Conservation (phyloP, 148 eudicot genomes). For the Rhododendron ovatum region DNA sequence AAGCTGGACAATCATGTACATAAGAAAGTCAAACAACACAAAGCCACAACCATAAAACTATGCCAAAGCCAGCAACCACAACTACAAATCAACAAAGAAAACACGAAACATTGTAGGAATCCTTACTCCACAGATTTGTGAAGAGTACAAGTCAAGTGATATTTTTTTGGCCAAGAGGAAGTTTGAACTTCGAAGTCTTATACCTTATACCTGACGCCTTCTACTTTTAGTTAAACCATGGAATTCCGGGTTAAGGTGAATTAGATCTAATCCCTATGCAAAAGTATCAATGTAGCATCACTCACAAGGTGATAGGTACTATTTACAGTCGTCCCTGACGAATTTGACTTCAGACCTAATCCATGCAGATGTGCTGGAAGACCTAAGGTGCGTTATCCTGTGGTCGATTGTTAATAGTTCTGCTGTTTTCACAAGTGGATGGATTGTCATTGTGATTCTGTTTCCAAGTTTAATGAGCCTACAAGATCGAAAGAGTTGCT, state of each 20-base stretch:
- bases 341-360: neutral
- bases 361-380: neutral
- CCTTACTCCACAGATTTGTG: neutral
- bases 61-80: neutral
- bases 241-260: neutral
- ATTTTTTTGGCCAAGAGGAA: neutral
- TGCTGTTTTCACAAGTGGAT: neutral
- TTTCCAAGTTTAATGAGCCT: neutral
- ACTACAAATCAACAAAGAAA: neutral
- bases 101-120: neutral
- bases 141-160: neutral
- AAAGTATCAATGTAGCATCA: neutral
- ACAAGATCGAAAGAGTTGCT: neutral
- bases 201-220: neutral
- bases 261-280: neutral
- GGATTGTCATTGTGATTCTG: neutral
- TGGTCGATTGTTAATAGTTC: neutral
- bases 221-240: neutral
- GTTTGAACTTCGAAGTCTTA: neutral
- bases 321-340: neutral
- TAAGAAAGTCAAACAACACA: slow-evolving; percentile 1
- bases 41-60: neutral
- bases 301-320: neutral
- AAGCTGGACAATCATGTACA: neutral
- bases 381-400: neutral